Conservation (phyloP, 371 early-diverging fungal genomes). For the Synchytrium microbalum region DNA sequence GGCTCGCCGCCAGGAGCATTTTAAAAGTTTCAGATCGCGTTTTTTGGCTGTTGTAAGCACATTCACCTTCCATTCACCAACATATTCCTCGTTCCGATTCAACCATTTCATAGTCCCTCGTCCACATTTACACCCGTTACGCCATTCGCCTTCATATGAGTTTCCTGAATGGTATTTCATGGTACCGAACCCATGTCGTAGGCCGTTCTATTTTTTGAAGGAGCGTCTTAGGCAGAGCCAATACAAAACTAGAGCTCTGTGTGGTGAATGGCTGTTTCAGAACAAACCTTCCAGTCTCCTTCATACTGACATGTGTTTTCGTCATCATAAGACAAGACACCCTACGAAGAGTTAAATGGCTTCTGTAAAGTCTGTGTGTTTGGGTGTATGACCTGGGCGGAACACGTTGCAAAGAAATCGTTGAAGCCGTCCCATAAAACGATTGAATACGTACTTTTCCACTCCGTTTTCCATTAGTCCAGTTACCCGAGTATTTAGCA, state of each 20-base stretch:
- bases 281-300: background rate
- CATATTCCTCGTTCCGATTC: slow-evolving; percentile 31
- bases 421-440: background rate
- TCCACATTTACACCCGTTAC: slow-evolving; percentile 32
- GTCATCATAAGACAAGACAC: slow-evolving; percentile 20
- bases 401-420: too few species aligned
- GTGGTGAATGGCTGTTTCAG: background rate
- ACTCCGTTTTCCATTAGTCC: slow-evolving; percentile 33
- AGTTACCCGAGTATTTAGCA: slow-evolving; percentile 31
- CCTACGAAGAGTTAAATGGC: slow-evolving; percentile 10
- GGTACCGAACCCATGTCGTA: slow-evolving; percentile 35
- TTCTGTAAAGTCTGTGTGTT: background rate
- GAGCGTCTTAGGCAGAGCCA: background rate
- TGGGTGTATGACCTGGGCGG: background rate
- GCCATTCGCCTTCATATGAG: slow-evolving; percentile 43
- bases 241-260: background rate
- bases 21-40: too few species aligned
- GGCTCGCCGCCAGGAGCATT: background rate
- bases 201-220: slow-evolving; percentile 17
- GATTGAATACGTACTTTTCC: slow-evolving; percentile 24
- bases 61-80: slow-evolving; percentile 41
- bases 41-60: slow-evolving; percentile 2
- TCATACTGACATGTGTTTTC: slow-evolving; percentile 11
- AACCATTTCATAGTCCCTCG: slow-evolving; percentile 40
- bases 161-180: slow-evolving; percentile 45